Base-by-base conservation (phyloP, 2,329 filamentous ascomycete genomes). In the Nemania abortiva region DNA sequence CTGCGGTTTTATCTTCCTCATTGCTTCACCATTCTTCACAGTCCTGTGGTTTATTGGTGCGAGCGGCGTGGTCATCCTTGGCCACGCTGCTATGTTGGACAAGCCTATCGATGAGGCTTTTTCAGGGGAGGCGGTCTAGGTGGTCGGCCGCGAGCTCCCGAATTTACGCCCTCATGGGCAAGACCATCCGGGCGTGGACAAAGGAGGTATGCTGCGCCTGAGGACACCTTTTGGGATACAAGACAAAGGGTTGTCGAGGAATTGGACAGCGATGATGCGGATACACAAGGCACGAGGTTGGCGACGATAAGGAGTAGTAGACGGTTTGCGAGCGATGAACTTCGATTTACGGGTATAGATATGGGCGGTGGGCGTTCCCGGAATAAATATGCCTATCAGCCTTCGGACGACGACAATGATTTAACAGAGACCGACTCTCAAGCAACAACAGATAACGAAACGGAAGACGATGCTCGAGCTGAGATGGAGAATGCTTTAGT, bases 71-170 rank as follows among this genome's bases (percentile, higher is more conserved):
- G 93, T 91, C 80, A 97, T 98, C 75, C 86, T 98, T 74, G 96
- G 96, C 83, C 96, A 99, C 85, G 96, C 96, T 76, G 88, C 94
- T 72, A 90, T 98, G 81, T 91, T 98, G 92, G 95, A 98, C 82
- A 98, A 97, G 89, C 95, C 95, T 69, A 97, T 98, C 87, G 96
- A 98, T 91, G 95, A 97, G 95, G 95, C 95, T 98, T 99, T 99
- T 98, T 98, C 95, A 88, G 96, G 97, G 95, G 96, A 99, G 95
- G 95, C 96, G 95, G 96, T 99, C 92, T 99, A 98, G 91, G 89
- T 97, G 95, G 95, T 98, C 96, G 95, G 94, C 95, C 95, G 96
- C 96, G 92, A 96, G 92, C 95, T 97, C 95, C 95, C 89, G 87
- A 91, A 90, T 85, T 83, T 88, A 91, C 92, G 94, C 94, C 95